Evolutionary conservation across 805 yeast genomes (phyloP).

Genomic region (Candida verbasci): DNA sequence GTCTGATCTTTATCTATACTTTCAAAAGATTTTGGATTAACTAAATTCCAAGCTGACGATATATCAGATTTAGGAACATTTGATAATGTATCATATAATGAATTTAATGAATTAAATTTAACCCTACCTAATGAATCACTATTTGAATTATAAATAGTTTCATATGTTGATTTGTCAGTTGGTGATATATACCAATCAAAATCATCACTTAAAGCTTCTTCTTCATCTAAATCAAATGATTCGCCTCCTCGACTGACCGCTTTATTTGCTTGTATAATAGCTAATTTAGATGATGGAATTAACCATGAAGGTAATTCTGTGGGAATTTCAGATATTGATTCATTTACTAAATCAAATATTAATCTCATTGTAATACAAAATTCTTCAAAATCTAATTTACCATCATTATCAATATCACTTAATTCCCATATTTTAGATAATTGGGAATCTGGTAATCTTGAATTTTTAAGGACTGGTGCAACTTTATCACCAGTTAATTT

Average conservation of each 20-base stretch:
- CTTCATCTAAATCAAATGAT: conserved; percentile 36
- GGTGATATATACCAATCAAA: conserved; percentile 98
- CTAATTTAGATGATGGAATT: conserved; percentile 84
- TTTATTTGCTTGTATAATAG: conserved; percentile 76
- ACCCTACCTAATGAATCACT: conserved; percentile 79
- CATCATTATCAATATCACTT: conserved; percentile 91
- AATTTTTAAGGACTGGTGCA: conserved; percentile 81
- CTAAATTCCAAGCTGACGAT: conserved; percentile 89
- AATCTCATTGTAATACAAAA: conserved; percentile 96
- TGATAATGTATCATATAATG: conserved; percentile 61
- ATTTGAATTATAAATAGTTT: conserved; percentile 67
- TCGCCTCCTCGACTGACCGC: conserved; percentile 43
- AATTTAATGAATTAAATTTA: conserved; percentile 64
- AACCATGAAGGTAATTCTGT: conserved; percentile 82
- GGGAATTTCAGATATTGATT: conserved; percentile 56
- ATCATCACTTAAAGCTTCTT: conserved; percentile 60
- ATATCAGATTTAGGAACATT: conserved; percentile 82
- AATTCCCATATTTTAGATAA: conserved; percentile 85
- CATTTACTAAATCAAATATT: conserved; percentile 86
- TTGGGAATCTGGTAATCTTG: conserved; percentile 74
- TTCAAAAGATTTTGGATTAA: conserved; percentile 82
- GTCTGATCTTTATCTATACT: conserved; percentile 94
- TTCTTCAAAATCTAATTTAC: conserved; percentile 91
- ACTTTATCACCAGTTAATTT: conserved; percentile 83
- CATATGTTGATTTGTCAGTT: conserved; percentile 73